These are phyloP conservation scores for Cichorium intybus DNA, from an alignment of 140 eudicot species.

Conservation along the genomic window DNA sequence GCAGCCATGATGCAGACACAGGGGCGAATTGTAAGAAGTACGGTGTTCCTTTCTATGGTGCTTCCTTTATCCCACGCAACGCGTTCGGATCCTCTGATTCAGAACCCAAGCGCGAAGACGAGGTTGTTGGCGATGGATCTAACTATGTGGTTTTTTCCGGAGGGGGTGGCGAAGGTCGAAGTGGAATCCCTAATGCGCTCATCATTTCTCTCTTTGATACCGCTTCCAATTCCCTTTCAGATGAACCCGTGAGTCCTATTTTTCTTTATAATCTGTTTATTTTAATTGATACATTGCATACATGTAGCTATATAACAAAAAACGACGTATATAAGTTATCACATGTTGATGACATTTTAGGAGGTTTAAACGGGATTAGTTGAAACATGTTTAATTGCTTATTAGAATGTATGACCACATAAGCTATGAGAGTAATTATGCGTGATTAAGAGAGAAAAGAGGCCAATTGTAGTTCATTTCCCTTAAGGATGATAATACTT, in stretches of 20 bases:
- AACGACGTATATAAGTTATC: not conserved
- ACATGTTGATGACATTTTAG: not conserved
- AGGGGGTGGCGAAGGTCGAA: slow-evolving; percentile 95
- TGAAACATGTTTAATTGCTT: not conserved
- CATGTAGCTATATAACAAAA: not conserved
- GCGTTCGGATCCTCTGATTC: slow-evolving; percentile 23
- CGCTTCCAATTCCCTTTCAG: slow-evolving; percentile 61
- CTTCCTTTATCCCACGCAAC: slow-evolving; percentile 63
- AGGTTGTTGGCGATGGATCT: slow-evolving; percentile 6
- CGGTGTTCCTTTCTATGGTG: slow-evolving; percentile 91
- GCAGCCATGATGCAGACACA: not conserved
- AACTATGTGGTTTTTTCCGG: slow-evolving; percentile 65
- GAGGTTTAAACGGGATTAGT: slow-evolving; percentile 1
- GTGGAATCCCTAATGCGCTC: slow-evolving; percentile 89
- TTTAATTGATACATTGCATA: not conserved
- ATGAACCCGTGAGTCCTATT: slow-evolving; percentile 54
- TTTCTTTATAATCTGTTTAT: not conserved
- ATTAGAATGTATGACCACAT: not conserved
- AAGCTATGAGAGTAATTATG: not conserved
- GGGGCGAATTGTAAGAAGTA: slow-evolving; percentile 48
- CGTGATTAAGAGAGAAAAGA: too few relatives aligned
- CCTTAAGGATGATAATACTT: too few relatives aligned
- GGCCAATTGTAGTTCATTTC: too few relatives aligned
- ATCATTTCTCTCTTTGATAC: slow-evolving; percentile 54
- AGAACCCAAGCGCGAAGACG: slow-evolving; percentile 8